Conservation (phyloP, 805 yeast species). For the Crinitomyces ghanaensis region DNA sequence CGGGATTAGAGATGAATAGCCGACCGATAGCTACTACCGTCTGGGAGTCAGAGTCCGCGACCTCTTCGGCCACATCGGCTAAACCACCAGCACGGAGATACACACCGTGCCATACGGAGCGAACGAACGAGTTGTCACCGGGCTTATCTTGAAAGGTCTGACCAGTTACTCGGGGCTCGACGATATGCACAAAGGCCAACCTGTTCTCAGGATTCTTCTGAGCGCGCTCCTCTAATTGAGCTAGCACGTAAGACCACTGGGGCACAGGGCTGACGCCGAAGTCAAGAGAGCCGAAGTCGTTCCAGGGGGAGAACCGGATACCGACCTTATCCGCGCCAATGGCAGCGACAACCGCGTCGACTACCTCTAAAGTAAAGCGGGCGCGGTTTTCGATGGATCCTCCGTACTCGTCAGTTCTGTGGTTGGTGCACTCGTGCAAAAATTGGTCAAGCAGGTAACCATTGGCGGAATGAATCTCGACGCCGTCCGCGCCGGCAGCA, state of each 20-base stretch:
- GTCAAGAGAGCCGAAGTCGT: conserved; percentile 20
- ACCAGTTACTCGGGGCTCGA: conserved; percentile 22
- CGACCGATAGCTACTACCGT: conserved; percentile 35
- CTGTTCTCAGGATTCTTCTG: conserved; percentile 22
- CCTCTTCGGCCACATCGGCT: conserved; percentile 5
- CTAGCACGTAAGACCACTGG: conserved; percentile 32
- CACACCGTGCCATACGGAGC: conserved; percentile 16
- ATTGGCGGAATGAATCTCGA: conserved; percentile 56
- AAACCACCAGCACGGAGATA: conserved; percentile 17
- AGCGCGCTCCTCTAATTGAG: conserved; percentile 32
- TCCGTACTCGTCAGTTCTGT: conserved; percentile 52
- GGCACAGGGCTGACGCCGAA: conserved; percentile 27
- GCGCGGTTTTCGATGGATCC: conserved; percentile 50
- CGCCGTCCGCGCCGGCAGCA: conserved; percentile 47
- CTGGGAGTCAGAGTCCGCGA: conserved; percentile 30
- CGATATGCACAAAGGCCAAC: conserved; percentile 27
- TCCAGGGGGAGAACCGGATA: conserved; percentile 32
- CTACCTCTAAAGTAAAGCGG: conserved; percentile 36
- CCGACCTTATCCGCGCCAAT: conserved; percentile 29
- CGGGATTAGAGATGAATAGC: conserved; percentile 44
- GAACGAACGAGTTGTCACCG: conserved; percentile 12
- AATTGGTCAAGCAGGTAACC: conserved; percentile 45
- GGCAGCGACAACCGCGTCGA: conserved; percentile 30
- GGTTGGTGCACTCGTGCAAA: conserved; percentile 34
- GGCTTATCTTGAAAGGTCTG: neutral